Evolutionary conservation across 2,329 filamentous ascomycete genomes (phyloP), one percentile per base, ranked within the genome.

Genomic region (Nemania sp.): DNA sequence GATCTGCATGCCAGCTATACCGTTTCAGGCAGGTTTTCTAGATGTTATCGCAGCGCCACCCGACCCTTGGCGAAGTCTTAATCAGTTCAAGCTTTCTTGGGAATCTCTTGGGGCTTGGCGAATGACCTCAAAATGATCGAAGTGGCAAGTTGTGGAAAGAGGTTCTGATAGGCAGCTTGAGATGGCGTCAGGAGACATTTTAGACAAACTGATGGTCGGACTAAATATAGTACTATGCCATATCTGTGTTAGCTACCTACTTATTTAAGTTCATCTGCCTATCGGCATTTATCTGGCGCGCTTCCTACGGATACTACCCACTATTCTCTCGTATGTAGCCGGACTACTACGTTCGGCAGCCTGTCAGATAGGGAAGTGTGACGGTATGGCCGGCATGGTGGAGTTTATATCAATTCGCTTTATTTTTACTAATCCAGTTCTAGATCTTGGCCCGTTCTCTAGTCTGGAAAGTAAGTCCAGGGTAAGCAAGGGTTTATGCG

Each of bases 11-110:
- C 31, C 34, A 44, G 36, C 50, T 41, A 57, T 49, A 17, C 54
- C 33, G 22, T 17, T 56, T 53, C 45, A 56, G 56, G 56, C 53
- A 59, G 56, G 56, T 56, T 56, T 53, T n/a, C 41, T 40, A 26
- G 2, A 37, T 46, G 41, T 23, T 43, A 41, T 59, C 24, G 26
- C 31, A 48, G 22, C 49, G 41, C 53, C 53, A 53, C 36, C n/a
- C 14, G 34, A 26, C 26, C 11, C 56, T 56, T 59, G 56, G 53
- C 46, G 30, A 59, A 56, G 53, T n/a, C 53, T 59, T 56, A 45
- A 53, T 49, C 24, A 39, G 14, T 28, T 48, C 50, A 59, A 59
- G 56, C 56, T 59, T 56, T 52, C 42, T 47, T 30, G 36, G 30
- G 11, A 24, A 36, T 33, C 19, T 56, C 49, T 55, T 52, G 52